phyloP scores from a whole-genome alignment of 2,329 filamentous ascomycete species.

The Alternaria consortialis region DNA sequence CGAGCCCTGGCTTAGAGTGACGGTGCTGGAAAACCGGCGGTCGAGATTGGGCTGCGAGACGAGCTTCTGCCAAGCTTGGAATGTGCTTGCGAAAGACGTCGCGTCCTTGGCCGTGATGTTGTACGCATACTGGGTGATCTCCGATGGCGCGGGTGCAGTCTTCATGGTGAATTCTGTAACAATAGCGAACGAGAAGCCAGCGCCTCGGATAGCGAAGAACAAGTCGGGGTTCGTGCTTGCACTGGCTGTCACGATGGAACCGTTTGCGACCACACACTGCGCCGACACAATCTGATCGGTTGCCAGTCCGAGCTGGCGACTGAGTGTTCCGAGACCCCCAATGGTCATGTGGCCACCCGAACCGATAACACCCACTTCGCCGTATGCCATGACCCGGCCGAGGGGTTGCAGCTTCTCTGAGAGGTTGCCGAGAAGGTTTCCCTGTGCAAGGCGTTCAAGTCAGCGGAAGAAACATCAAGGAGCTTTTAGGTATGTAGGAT shows the following conservation, averaged over 20 bases:
- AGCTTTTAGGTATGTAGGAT: background rate
- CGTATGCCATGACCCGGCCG: background rate
- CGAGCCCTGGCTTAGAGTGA: conserved; percentile 2
- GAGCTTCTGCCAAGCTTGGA: background rate
- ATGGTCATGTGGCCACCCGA: conserved; percentile 5
- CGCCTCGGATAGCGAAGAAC: conserved; percentile 5
- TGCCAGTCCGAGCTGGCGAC: background rate
- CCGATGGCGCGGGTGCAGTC: background rate
- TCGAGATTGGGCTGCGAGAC: background rate
- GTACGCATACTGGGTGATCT: background rate
- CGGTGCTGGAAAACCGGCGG: conserved; percentile 2
- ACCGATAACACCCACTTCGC: background rate
- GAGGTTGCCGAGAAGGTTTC: conserved; percentile 1
- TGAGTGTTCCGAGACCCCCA: conserved; percentile 5
- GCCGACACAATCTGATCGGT: conserved; percentile 1
- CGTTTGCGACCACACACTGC: background rate
- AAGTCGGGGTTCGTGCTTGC: conserved; percentile 1
- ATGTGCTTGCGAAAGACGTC: background rate
- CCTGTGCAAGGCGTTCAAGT: background rate
- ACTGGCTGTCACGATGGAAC: conserved; percentile 1
- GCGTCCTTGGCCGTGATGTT: background rate
- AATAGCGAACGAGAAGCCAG: conserved; percentile 3
- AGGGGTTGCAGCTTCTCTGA: conserved; percentile 3
- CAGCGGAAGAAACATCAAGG: background rate
- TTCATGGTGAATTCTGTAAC: conserved; percentile 6